Evolutionary conservation across 73 alveolate genomes (phyloP), one percentile per base, ranked within the genome.

Genomic region (Paramecium pentaurelia): DNA sequence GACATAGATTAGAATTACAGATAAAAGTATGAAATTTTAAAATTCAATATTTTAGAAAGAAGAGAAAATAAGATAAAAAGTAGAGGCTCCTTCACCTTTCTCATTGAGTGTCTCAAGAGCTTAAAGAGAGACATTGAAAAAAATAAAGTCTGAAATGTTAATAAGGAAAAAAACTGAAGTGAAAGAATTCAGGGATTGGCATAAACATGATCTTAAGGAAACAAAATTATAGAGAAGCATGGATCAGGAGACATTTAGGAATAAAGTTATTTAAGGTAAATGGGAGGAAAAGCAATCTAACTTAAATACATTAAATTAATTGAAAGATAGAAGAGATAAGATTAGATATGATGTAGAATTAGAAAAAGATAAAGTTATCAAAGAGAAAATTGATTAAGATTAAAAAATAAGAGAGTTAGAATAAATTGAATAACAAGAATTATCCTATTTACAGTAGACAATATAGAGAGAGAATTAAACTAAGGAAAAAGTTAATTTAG

Each of bases 171-270:
- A 80, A 49, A 80, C 91, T 18, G 91, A 80, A 44, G 91, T 42
- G 6, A 80, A 49, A 47, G 47, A 44, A 80, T 80, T 80, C 27
- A 80, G 91, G 25, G 91, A 80, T 11, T 28, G 47, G 71, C 91
- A 32, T 45, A 45, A 27, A 36, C 2, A 80, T 32, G 91, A 80
- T 49, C 75, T 32, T 3, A 8, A 80, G 10, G 91, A 80, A 49
- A 49, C 54, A 27, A 25, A 10, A 40, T 42, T 42, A n/a, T 49
- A 45, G 28, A 80, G 32, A 47, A 45, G 58, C 16, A 42, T 80
- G 71, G 91, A 80, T 45, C 51, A 80, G 9, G 91, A 80, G 16
- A 80, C 91, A 2, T 80, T 38, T 47, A 80, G 91, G 47, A 47
- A 27, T 11, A 80, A 80, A 27, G 91, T 73, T 11, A 73, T 73